phyloP scores from a whole-genome alignment of 2,329 filamentous ascomycete species.

The Penicillium brasilianum region DNA sequence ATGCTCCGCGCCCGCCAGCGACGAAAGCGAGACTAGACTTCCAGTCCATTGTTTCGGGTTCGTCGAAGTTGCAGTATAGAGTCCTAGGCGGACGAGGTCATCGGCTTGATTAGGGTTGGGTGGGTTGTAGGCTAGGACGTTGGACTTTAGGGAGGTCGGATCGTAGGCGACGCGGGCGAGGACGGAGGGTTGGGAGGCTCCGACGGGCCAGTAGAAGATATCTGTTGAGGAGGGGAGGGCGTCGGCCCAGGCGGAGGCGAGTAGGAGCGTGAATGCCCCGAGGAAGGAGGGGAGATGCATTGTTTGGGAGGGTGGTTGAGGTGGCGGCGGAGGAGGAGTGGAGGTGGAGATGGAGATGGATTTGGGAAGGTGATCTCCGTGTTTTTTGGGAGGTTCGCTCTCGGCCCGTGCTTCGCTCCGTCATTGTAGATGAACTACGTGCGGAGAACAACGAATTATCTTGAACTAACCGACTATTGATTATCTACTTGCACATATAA shows the following conservation, averaged over 20 bases:
- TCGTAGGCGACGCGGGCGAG: slow-evolving; percentile 51
- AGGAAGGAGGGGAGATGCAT: slow-evolving; percentile 31
- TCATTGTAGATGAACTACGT: background rate
- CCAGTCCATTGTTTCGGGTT: slow-evolving; percentile 48
- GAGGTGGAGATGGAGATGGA: too few species aligned
- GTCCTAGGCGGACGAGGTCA: slow-evolving; percentile 60
- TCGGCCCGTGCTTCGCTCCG: slow-evolving; percentile 1
- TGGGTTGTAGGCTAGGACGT: slow-evolving; percentile 47
- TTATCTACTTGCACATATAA: background rate
- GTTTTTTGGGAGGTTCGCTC: background rate
- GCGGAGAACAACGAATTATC: too few species aligned
- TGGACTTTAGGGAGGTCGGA: slow-evolving; percentile 41
- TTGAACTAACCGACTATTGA: background rate
- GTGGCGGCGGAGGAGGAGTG: background rate
- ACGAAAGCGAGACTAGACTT: slow-evolving; percentile 45
- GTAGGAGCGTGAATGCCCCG: slow-evolving; percentile 19
- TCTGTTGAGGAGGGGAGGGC: slow-evolving; percentile 34
- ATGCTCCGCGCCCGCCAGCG: slow-evolving; percentile 33
- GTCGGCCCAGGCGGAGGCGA: slow-evolving; percentile 24
- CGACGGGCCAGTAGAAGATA: slow-evolving; percentile 47
- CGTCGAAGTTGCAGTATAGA: slow-evolving; percentile 48
- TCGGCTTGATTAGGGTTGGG: slow-evolving; percentile 39
- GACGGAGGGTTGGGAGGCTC: slow-evolving; percentile 38
- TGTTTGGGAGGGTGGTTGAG: background rate
- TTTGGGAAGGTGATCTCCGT: slow-evolving; percentile 10